phyloP scores from a whole-genome alignment of 169 alveolate genomes.

The Cryptosporidium ubiquitum region DNA sequence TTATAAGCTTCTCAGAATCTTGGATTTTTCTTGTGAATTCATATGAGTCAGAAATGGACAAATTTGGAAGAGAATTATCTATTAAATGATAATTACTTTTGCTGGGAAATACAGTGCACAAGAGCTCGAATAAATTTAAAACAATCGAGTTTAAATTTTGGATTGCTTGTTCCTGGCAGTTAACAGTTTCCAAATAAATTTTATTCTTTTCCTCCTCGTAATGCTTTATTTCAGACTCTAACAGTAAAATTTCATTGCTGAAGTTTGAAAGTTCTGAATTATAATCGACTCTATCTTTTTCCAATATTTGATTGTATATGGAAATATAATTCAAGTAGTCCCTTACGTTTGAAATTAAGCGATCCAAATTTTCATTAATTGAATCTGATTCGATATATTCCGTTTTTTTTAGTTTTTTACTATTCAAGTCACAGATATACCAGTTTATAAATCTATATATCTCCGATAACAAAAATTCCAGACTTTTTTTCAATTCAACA shows the following conservation, averaged over 20 bases:
- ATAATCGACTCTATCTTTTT: neutral
- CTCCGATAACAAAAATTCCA: neutral
- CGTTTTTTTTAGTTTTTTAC: neutral
- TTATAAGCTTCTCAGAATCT: neutral
- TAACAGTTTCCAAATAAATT: constrained; percentile 10
- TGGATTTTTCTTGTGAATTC: neutral
- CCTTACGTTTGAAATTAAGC: neutral
- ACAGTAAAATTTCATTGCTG: constrained; percentile 5
- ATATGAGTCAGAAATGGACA: constrained; percentile 30
- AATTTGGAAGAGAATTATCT: neutral
- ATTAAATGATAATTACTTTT: neutral
- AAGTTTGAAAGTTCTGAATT: neutral
- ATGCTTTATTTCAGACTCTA: constrained; percentile 14
- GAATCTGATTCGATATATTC: neutral
- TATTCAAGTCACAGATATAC: neutral
- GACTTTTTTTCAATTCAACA: neutral
- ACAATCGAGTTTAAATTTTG: neutral
- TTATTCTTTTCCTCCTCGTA: constrained; percentile 25
- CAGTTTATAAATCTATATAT: neutral
- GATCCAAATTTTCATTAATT: neutral
- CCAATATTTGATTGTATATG: neutral
- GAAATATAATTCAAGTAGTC: neutral
- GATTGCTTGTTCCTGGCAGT: neutral
- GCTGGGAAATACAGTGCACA: neutral
- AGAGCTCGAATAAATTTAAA: neutral